Evolutionary conservation across 2,329 filamentous ascomycete genomes (phyloP).

Genomic region (Botrytis galanthina): DNA sequence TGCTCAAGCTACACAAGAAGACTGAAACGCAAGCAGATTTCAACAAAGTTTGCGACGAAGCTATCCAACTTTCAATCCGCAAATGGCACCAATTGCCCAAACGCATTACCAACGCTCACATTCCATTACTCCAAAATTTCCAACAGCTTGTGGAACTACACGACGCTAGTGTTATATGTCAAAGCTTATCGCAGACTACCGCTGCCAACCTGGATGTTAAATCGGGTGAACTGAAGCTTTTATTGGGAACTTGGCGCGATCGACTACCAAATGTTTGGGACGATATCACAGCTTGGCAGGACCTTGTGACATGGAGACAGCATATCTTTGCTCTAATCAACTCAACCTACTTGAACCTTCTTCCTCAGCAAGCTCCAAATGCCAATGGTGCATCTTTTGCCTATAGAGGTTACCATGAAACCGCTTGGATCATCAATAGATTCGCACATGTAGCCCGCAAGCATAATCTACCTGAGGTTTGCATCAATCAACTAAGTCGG

Average conservation of each 20-base stretch:
- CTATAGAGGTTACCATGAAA: slow-evolving; percentile 97
- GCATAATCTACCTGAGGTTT: slow-evolving; percentile 94
- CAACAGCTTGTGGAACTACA: slow-evolving; percentile 96
- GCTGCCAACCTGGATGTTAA: slow-evolving; percentile 86
- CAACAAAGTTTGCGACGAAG: slow-evolving; percentile 87
- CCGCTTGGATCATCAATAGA: slow-evolving; percentile 98
- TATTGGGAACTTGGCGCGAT: slow-evolving; percentile 93
- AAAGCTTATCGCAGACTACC: slow-evolving; percentile 82
- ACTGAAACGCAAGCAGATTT: slow-evolving; percentile 79
- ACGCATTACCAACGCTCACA: slow-evolving; percentile 90
- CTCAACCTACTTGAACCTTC: slow-evolving; percentile 79
- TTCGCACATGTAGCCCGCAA: slow-evolving; percentile 98
- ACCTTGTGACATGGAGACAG: slow-evolving; percentile 98
- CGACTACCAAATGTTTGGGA: slow-evolving; percentile 97
- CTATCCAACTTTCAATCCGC: slow-evolving; percentile 92
- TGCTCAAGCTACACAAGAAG: slow-evolving; percentile 91
- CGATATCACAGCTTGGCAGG: slow-evolving; percentile 98
- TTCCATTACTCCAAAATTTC: slow-evolving; percentile 94
- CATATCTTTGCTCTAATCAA: slow-evolving; percentile 99
- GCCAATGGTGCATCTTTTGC: slow-evolving; percentile 90
- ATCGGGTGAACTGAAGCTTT: slow-evolving; percentile 89
- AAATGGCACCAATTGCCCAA: slow-evolving; percentile 99
- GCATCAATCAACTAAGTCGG: slow-evolving; percentile 92
- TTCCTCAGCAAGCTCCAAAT: slow-evolving; percentile 77
- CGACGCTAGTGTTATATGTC: slow-evolving; percentile 94